These are phyloP conservation scores for Termitomyces sp. DNA, from an alignment of 768 basidiomycete genomes.

Conservation along the genomic window DNA sequence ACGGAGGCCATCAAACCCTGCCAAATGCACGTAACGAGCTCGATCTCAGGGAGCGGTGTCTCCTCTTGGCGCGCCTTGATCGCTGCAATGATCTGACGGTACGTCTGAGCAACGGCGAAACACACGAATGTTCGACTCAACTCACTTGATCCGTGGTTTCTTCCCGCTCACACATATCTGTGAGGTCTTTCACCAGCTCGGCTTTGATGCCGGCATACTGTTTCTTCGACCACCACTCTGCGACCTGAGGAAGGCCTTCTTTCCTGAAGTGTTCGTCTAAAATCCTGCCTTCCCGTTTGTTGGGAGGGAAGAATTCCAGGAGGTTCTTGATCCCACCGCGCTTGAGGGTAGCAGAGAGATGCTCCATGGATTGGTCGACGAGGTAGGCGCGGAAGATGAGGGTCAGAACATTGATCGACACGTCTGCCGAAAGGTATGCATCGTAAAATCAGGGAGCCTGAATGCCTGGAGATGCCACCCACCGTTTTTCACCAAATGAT, in stretches of 20 bases:
- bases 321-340: slow-evolving; percentile 85
- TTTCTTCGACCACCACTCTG: slow-evolving; percentile 94
- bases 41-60: slow-evolving; percentile 78
- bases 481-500: slow-evolving; percentile 96
- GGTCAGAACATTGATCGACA: slow-evolving; percentile 73
- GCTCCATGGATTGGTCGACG: slow-evolving; percentile 82
- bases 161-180: slow-evolving; percentile 65
- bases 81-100: slow-evolving; percentile 64
- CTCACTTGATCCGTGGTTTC: slow-evolving; percentile 68
- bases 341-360: slow-evolving; percentile 78
- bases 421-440: slow-evolving; percentile 42
- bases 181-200: slow-evolving; percentile 62
- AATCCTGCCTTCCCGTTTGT: slow-evolving; percentile 68
- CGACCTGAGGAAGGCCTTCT: slow-evolving; percentile 71
- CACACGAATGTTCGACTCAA: slow-evolving; percentile 2
- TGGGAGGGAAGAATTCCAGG: slow-evolving; percentile 81
- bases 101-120: slow-evolving; percentile 2
- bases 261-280: slow-evolving; percentile 88
- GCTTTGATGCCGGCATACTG: slow-evolving; percentile 84
- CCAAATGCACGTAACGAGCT: slow-evolving; percentile 90
- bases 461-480: slow-evolving; percentile 5
- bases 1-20: slow-evolving; percentile 83
- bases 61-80: slow-evolving; percentile 75
- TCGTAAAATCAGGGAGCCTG: neutral
- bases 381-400: slow-evolving; percentile 82